phyloP scores from a whole-genome alignment of 208 protist species.

The Leishmania aethiopica region DNA sequence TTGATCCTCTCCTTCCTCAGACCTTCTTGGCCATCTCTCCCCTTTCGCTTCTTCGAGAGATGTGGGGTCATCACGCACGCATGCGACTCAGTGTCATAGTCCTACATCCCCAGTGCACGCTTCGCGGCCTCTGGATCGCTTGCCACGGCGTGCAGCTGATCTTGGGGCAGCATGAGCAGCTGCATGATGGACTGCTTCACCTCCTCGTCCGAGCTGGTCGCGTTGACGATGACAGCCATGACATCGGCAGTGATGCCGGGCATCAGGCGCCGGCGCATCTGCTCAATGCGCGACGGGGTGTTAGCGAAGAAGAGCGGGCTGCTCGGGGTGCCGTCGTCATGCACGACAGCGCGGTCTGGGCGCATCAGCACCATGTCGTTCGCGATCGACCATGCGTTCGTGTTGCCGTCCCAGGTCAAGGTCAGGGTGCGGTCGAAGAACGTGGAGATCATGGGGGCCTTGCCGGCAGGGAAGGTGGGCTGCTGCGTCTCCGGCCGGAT shows the following conservation, averaged over 20 bases:
- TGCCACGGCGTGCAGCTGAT: constrained; percentile 46
- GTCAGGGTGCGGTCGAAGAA: constrained; percentile 88
- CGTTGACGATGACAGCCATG: constrained; percentile 58
- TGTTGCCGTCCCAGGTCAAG: constrained; percentile 35
- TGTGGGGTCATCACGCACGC: neutral
- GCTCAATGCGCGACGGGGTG: constrained; percentile 52
- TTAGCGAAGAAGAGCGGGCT: constrained; percentile 78
- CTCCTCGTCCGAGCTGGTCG: constrained; percentile 41
- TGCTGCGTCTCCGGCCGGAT: constrained; percentile 30
- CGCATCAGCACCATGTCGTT: constrained; percentile 89
- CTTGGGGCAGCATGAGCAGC: constrained; percentile 40
- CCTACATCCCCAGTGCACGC: constrained; percentile 21
- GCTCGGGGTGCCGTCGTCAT: constrained; percentile 53
- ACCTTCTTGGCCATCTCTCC: neutral
- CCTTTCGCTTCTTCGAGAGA: neutral
- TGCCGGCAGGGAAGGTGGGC: constrained; percentile 37
- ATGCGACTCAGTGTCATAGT: neutral
- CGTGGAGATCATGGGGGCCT: constrained; percentile 57
- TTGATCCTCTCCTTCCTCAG: neutral
- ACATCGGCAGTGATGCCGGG: constrained; percentile 49
- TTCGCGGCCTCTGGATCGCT: constrained; percentile 39
- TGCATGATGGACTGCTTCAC: constrained; percentile 41
- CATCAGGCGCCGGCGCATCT: constrained; percentile 60
- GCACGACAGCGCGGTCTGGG: constrained; percentile 63
- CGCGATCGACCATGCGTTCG: constrained; percentile 49